These are phyloP conservation scores for Bolboschoenoplectus hybrid DNA, from an alignment of 202 grass and related monocot genomes.

Conservation along the genomic window DNA sequence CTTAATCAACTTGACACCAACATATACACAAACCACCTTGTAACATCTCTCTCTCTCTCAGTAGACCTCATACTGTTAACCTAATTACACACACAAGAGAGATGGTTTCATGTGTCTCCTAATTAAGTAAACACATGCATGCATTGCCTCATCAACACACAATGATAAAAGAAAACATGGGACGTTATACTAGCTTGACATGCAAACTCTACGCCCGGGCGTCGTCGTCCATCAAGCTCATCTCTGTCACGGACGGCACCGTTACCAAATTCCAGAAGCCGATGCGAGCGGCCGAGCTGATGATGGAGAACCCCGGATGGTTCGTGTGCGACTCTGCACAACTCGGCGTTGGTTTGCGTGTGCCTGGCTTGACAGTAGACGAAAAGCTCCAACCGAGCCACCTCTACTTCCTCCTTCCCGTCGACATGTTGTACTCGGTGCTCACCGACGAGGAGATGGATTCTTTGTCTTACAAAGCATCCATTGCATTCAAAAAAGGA, in stretches of 20 bases:
- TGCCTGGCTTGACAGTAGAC: conserved; percentile 59
- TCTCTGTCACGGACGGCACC: conserved; percentile 47
- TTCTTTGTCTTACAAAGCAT: conserved; percentile 50
- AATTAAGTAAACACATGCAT: not conserved
- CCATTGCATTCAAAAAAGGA: conserved; percentile 42
- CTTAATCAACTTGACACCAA: conserved; percentile 15
- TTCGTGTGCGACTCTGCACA: conserved; percentile 67
- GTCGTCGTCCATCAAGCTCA: conserved; percentile 53
- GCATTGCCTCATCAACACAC: not conserved
- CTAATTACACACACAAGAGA: no score
- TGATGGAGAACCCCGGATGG: conserved; percentile 68
- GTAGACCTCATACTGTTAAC: no score
- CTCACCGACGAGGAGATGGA: conserved; percentile 91
- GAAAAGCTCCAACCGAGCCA: conserved; percentile 61
- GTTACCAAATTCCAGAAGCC: conserved; percentile 45
- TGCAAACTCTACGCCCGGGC: conserved; percentile 30
- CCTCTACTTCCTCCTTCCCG: conserved; percentile 82
- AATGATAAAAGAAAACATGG: conserved; percentile 7
- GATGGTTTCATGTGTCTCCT: not conserved
- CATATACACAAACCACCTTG: not conserved
- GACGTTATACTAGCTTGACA: conserved; percentile 4
- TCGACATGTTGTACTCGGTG: conserved; percentile 96
- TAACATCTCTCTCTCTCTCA: no score
- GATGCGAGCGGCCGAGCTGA: conserved; percentile 58
- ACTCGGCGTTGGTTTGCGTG: conserved; percentile 64